Percentiles rank a stretch among this genome's conserved stretches.
Conservation (phyloP, 768 basidiomycete genomes). For the Gyrodon lividus region DNA sequence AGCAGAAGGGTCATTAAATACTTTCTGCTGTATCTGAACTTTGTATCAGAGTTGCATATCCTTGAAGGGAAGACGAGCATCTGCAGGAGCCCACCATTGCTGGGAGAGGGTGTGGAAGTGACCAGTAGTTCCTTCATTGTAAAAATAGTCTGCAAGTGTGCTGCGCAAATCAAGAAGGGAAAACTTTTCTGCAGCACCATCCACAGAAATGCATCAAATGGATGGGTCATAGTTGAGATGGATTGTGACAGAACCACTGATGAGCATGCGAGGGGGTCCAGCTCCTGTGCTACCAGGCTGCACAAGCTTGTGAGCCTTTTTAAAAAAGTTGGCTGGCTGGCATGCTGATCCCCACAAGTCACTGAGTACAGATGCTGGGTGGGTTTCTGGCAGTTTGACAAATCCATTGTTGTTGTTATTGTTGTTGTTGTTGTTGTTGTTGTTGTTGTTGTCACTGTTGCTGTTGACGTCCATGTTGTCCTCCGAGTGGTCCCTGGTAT, state of each 20-base stretch:
- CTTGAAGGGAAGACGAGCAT: slow-evolving; percentile 21
- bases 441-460: background rate
- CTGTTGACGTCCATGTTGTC: background rate
- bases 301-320: background rate
- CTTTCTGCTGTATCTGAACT: slow-evolving; percentile 21
- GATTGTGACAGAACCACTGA: slow-evolving; percentile 16
- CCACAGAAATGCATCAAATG: background rate
- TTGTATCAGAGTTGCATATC: slow-evolving; percentile 30
- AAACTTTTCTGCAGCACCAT: slow-evolving; percentile 21
- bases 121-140: background rate
- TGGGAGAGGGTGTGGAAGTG: background rate
- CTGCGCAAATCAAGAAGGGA: slow-evolving; percentile 26
- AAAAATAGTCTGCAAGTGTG: slow-evolving; percentile 23
- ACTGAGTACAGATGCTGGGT: background rate
- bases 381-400: background rate
- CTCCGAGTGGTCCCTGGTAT: background rate
- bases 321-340: background rate
- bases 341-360: background rate
- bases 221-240: slow-evolving; percentile 24
- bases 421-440: background rate
- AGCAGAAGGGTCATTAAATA: slow-evolving; percentile 8
- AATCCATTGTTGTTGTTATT: background rate
- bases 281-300: too few relatives aligned
- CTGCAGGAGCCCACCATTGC: slow-evolving; percentile 4
- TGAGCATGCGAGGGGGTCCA: slow-evolving; percentile 2